Evolutionary conservation across 2,329 filamentous ascomycete species (phyloP), one percentile per base, ranked within the genome.

Genomic region (Fusarium multiceps): DNA sequence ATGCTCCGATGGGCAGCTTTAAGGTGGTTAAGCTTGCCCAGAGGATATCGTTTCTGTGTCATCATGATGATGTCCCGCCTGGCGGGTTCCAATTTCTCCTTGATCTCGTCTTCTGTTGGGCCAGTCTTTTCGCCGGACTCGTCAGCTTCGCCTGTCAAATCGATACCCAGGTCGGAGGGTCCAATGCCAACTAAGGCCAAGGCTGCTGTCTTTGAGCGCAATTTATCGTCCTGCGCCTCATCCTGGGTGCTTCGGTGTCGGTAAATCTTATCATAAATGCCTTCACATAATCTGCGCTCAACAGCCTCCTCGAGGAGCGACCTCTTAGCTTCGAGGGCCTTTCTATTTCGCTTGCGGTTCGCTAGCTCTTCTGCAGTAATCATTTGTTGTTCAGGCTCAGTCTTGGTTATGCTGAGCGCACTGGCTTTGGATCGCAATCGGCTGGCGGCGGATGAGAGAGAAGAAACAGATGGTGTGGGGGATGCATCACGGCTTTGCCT

Each of bases 1-100:
- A 99, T 98, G 69, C 90, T 92, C 82, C 97, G 97, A 80, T 98
- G 96, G 5, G 93, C 93, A 41, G 90, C 89, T 71, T 94, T 97
- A 59, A 99, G 85, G 75, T 94, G 90, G 75, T 94, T 92, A 43
- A 98, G 86, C 81, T 99, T 99, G 20, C 94, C 96, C 3, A 98
- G 83, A 1, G 96, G 96, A 77, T 94, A 97, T 70, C 90, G 90
- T 71, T 93, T 92, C 62, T 94, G 88, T 76, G 93, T 91, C 95
- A 99, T 98, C 65, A 88, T 87, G 47, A 89, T 85, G 50, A 99
- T 82, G 63, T 92, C 91, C 55, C 74, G 72, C 66, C 91, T 85
- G 4, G 95, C 94, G 49, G 87, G 85, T 48, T 89, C 88, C 42
- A 98, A 86, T 78, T 89, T 92, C 42, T 89, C 85, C 62, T 89